Conservation (phyloP, 2,329 filamentous ascomycete species). For the Daldinia sp. region DNA sequence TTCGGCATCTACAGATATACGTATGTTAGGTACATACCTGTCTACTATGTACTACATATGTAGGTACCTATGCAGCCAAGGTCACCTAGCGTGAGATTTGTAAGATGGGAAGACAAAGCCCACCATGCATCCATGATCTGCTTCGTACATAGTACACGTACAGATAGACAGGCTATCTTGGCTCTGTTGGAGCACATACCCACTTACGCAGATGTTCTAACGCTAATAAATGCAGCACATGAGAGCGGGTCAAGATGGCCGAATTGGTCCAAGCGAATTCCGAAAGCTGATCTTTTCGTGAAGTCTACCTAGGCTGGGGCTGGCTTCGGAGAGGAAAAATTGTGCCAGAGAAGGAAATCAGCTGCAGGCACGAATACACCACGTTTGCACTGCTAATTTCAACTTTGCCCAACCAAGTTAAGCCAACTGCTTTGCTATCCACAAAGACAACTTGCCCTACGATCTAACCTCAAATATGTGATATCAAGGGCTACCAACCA, state of each 20-base stretch:
- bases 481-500: background rate
- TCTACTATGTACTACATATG: too few species aligned
- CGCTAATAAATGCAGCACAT: slow-evolving; percentile 21
- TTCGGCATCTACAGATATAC: background rate
- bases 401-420: slow-evolving; percentile 25
- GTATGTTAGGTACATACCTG: background rate
- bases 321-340: slow-evolving; percentile 1
- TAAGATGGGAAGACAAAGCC: slow-evolving; percentile 14
- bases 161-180: slow-evolving; percentile 20
- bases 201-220: slow-evolving; percentile 13
- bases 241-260: slow-evolving; percentile 26
- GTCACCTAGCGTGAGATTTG: slow-evolving; percentile 14
- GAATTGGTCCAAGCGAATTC: slow-evolving; percentile 31
- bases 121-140: slow-evolving; percentile 10
- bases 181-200: slow-evolving; percentile 16
- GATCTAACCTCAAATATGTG: background rate
- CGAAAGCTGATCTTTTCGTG: slow-evolving; percentile 15
- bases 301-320: slow-evolving; percentile 17
- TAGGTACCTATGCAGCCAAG: background rate
- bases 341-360: slow-evolving; percentile 23
- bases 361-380: slow-evolving; percentile 30
- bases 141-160: background rate
- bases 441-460: background rate
- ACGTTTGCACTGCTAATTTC: slow-evolving; percentile 27
- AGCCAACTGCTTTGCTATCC: background rate